A percentile compares a stretch with the other conserved stretches of the same genome.
Evolutionary conservation across 306 rosid species (phyloP).

Genomic region (Fragaria iinumae): DNA sequence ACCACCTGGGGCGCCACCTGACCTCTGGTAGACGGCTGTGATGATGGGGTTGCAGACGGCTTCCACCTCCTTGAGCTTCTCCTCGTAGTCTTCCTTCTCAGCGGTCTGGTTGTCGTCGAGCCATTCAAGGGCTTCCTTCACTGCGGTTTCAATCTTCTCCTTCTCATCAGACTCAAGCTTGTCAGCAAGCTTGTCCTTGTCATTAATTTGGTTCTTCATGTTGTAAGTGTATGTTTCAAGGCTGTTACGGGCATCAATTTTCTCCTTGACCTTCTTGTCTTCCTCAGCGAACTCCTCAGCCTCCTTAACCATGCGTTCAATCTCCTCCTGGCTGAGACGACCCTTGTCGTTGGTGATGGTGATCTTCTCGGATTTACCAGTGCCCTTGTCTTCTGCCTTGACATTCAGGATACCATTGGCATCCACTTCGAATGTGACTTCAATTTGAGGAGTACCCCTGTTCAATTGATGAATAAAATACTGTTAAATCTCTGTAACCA

Average conservation of each 20-base stretch:
- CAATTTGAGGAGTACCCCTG: slow-evolving; percentile 99
- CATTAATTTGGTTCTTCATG: slow-evolving; percentile 90
- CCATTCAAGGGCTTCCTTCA: slow-evolving; percentile 97
- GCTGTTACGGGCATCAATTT: slow-evolving; percentile 83
- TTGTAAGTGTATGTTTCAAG: slow-evolving; percentile 87
- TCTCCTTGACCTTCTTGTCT: slow-evolving; percentile 96
- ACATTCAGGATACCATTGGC: slow-evolving; percentile 95
- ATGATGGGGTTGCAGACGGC: slow-evolving; percentile 96
- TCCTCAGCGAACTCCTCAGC: slow-evolving; percentile 97
- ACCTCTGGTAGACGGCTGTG: slow-evolving; percentile 76
- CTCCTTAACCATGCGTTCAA: slow-evolving; percentile 92
- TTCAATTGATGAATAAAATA: slow-evolving; percentile 17
- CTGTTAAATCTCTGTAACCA: slow-evolving; percentile 11
- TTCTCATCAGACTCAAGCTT: slow-evolving; percentile 92
- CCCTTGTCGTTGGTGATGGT: slow-evolving; percentile 98
- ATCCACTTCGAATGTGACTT: slow-evolving; percentile 97
- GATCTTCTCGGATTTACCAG: slow-evolving; percentile 96
- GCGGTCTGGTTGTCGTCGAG: slow-evolving; percentile 84
- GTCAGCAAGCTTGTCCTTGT: slow-evolving; percentile 97
- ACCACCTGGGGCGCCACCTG: slow-evolving; percentile 85
- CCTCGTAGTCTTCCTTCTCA: slow-evolving; percentile 92
- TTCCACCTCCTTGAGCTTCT: slow-evolving; percentile 93
- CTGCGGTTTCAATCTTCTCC: slow-evolving; percentile 87
- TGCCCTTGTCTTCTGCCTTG: slow-evolving; percentile 97
- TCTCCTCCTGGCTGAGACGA: slow-evolving; percentile 93